A percentile compares a stretch with the other conserved stretches of the same genome.
phyloP scores from a whole-genome alignment of 352 stramenopile species.

The Pythium utonaiense region DNA sequence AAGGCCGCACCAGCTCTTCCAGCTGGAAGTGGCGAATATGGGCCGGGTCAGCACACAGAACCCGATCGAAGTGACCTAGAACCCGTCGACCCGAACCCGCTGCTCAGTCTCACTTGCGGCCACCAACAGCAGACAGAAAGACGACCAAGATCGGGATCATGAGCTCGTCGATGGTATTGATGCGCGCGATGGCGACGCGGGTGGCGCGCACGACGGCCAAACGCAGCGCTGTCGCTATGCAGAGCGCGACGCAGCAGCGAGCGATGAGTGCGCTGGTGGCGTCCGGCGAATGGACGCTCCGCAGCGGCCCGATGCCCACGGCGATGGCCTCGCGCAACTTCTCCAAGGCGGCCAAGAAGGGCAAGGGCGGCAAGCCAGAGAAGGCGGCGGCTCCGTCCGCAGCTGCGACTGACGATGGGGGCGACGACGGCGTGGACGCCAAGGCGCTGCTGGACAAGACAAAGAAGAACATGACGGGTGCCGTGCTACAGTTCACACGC shows the following conservation, averaged over 20 bases:
- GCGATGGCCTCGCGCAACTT: conserved; percentile 37
- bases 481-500: conserved; percentile 73
- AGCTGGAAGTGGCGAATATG: background rate
- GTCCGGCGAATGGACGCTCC: background rate
- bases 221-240: background rate
- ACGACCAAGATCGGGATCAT: background rate
- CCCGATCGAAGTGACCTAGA: background rate
- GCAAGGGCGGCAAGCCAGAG: conserved; percentile 39
- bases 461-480: conserved; percentile 80
- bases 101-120: conserved; percentile 1
- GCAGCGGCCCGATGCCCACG: background rate
- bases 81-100: background rate
- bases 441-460: conserved; percentile 45
- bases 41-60: too few relatives aligned
- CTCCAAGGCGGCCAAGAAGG: conserved; percentile 65
- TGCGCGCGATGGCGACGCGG: conserved; percentile 8
- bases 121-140: conserved; percentile 2
- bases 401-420: conserved; percentile 1
- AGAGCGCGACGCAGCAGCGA: background rate
- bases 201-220: background rate
- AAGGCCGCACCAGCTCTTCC: too few relatives aligned
- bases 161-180: background rate
- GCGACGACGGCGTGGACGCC: conserved; percentile 25
- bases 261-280: background rate
- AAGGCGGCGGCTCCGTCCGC: background rate